Evolutionary conservation across 73 alveolate genomes (phyloP), one percentile per base, ranked within the genome.

Genomic region (Blepharisma japonicum): DNA sequence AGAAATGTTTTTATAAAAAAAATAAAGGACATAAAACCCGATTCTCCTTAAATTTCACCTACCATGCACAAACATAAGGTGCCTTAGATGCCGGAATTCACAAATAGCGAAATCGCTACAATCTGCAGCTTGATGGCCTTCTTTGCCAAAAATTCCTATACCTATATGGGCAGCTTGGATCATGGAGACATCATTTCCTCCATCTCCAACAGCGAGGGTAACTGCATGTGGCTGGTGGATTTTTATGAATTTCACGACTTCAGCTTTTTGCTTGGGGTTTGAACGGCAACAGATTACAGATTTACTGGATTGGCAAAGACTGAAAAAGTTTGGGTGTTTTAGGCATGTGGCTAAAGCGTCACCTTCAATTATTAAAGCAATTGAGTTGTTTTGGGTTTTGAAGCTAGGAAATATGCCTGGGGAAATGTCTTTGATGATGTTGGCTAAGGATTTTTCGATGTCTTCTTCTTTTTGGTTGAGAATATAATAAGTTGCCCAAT

Each of bases 161-260:
- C 99, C 99, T 11, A 94, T 90, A 87, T 94, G 96, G 8, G 99
- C 98, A 48, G 94, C 90, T 3, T 94, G 84, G 20, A 94, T 94
- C 99, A 94, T 94, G 55, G 94, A 90, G 14, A 92, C 96, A 92
- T 94, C 98, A 90, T 94, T 94, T 14, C 97, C 97, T 5, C 98
- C 98, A 79, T 94, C 98, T 23, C 98, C 98, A 25, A 94, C 87
- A 0, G 98, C 94, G 5, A 94, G 78, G n/a, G 98, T 90, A 25
- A 86, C 81, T 55, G 81, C 91, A 53, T 84, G 87, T 68, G 81
- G 81, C 54, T 77, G 55, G 70, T 87, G 79, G 38, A 87, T 77
- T 79, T 92, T 91, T 9, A 96, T 94, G 71, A 95, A 81, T 68
- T 82, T 70, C 32, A 96, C 98, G 56, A 96, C 96, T 74, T 95